Conservation (phyloP, 2,329 filamentous ascomycete genomes). For the Paracorniculantispora psalliotae region DNA sequence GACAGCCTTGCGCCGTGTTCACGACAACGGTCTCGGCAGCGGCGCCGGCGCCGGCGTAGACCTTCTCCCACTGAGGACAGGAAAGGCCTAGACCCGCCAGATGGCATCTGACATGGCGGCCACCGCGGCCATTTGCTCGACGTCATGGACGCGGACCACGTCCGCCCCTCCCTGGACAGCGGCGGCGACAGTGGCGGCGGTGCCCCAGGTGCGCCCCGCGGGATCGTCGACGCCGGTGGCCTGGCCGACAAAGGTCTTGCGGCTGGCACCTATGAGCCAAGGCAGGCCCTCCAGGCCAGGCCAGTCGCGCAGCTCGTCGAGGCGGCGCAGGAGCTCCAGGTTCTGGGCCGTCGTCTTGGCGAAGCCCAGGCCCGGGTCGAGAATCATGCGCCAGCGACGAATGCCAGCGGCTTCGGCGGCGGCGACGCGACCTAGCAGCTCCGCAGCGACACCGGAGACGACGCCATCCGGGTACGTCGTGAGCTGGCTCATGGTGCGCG, state of each 20-base stretch:
- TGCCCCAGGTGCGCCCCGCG: slow-evolving; percentile 72
- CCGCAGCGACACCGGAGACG: slow-evolving; percentile 57
- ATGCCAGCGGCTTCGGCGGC: slow-evolving; percentile 78
- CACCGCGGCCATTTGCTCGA: slow-evolving; percentile 78
- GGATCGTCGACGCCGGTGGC: slow-evolving; percentile 72
- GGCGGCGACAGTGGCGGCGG: slow-evolving; percentile 80
- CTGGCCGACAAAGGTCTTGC: slow-evolving; percentile 83
- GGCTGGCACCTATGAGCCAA: slow-evolving; percentile 84
- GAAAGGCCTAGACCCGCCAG: slow-evolving; percentile 51
- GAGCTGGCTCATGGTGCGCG: slow-evolving; percentile 70
- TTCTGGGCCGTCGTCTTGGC: slow-evolving; percentile 82
- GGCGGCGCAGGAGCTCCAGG: slow-evolving; percentile 65
- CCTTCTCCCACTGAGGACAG: background rate
- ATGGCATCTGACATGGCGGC: slow-evolving; percentile 90
- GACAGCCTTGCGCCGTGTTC: too few species aligned
- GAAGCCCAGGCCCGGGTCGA: slow-evolving; percentile 93
- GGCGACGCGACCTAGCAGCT: slow-evolving; percentile 64
- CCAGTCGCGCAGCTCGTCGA: slow-evolving; percentile 60
- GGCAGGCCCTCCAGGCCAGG: slow-evolving; percentile 65
- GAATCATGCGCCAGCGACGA: slow-evolving; percentile 85
- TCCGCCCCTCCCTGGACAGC: slow-evolving; percentile 85
- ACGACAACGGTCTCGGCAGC: too few species aligned
- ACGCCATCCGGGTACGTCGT: slow-evolving; percentile 66
- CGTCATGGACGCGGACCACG: slow-evolving; percentile 89
- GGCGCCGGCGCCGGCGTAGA: too few species aligned